These are phyloP conservation scores for Leptomonas pyrrhocoris DNA, from an alignment of 208 protist genomes.

Conservation along the genomic window DNA sequence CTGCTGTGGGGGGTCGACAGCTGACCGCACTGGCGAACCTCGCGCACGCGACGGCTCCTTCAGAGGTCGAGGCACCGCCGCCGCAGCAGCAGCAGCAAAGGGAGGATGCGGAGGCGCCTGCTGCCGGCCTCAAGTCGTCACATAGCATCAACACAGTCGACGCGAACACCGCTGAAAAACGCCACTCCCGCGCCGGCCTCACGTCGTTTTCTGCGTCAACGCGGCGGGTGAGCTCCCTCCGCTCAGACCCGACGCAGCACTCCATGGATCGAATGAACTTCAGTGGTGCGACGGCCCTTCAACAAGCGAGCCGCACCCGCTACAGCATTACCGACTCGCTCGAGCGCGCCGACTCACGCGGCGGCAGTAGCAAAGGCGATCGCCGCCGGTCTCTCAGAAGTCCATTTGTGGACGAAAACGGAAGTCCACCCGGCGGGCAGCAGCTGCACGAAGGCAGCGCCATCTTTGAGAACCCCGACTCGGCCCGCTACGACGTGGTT, in stretches of 20 bases:
- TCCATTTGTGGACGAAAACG: background rate
- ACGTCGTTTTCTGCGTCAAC: no score
- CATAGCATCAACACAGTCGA: no score
- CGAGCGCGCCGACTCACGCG: background rate
- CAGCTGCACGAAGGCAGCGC: background rate
- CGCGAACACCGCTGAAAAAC: no score
- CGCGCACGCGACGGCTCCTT: background rate
- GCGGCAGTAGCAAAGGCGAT: constrained; percentile 1
- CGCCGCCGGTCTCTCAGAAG: background rate
- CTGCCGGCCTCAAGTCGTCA: no score
- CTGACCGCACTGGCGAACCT: background rate
- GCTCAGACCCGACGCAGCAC: no score
- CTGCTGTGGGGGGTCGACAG: background rate
- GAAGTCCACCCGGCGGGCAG: background rate
- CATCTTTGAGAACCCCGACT: background rate
- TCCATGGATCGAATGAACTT: background rate
- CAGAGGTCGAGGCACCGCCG: no score
- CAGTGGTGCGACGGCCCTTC: background rate
- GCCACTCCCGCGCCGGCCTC: no score
- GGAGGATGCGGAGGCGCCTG: no score
- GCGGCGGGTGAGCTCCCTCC: no score
- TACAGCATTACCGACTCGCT: background rate
- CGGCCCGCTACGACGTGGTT: background rate
- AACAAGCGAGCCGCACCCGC: background rate
- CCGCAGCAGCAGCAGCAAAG: no score